Evolutionary conservation across 495 filamentous ascomycete species (phyloP).

Genomic region (Ramalina peruviana): DNA sequence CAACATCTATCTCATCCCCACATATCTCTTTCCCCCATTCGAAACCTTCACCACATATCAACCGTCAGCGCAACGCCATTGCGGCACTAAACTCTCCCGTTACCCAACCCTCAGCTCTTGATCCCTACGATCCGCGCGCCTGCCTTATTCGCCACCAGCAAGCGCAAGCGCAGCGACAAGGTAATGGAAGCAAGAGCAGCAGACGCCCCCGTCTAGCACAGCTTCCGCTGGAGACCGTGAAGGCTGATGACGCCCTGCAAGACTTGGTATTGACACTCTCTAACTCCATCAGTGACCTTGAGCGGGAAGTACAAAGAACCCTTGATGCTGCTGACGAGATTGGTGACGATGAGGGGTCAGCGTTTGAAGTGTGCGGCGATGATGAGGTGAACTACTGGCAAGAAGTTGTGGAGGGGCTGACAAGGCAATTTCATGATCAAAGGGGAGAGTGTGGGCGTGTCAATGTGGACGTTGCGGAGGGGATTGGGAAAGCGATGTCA

Average conservation of each 20-base stretch:
- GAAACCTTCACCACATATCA: constrained; percentile 20
- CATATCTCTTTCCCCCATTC: background rate
- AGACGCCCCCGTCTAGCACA: constrained; percentile 3
- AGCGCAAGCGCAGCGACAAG: background rate
- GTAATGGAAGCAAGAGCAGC: background rate
- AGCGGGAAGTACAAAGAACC: background rate
- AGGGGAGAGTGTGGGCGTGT: too few relatives aligned
- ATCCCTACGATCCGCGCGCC: constrained; percentile 11
- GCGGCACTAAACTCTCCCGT: constrained; percentile 13
- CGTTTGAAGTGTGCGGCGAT: background rate
- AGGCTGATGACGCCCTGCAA: background rate
- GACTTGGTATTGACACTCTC: constrained; percentile 1
- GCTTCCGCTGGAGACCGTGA: constrained; percentile 11
- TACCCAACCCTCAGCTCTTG: background rate
- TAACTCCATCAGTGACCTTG: background rate
- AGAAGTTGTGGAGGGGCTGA: constrained; percentile 3
- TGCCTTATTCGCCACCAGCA: constrained; percentile 13
- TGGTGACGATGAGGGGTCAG: background rate
- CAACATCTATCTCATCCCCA: background rate
- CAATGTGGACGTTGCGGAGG: too few relatives aligned
- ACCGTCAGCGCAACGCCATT: constrained; percentile 24
- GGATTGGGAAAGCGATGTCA: too few relatives aligned
- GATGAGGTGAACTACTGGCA: constrained; percentile 4
- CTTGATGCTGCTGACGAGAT: background rate
- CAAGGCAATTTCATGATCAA: background rate